phyloP scores from a whole-genome alignment of 106 monocot species.

The Phalaenopsis aphrodite region DNA sequence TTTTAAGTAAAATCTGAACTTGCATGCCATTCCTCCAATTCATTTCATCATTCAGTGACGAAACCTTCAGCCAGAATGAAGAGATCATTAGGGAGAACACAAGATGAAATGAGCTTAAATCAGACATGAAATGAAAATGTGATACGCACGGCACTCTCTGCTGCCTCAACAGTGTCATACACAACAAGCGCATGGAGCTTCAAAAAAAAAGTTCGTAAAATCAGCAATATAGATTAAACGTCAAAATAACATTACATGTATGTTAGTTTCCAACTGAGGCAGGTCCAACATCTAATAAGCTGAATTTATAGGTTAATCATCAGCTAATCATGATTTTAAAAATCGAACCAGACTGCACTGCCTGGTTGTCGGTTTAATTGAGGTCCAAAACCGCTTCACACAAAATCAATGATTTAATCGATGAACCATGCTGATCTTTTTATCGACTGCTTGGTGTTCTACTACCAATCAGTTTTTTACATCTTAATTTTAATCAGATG shows the following conservation, averaged over 20 bases:
- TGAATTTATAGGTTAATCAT: too few species aligned
- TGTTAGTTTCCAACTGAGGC: too few species aligned
- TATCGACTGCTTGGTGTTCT: too few species aligned
- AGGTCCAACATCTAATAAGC: too few species aligned
- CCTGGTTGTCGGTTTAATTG: too few species aligned
- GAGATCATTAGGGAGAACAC: not conserved
- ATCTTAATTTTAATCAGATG: too few species aligned
- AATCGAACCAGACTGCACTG: too few species aligned
- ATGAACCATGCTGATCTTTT: too few species aligned
- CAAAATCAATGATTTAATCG: too few species aligned
- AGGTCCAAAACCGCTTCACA: too few species aligned
- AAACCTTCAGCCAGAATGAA: conserved; percentile 30
- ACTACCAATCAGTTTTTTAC: too few species aligned
- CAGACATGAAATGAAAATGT: not conserved
- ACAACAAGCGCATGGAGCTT: conserved; percentile 82
- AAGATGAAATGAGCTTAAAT: not conserved
- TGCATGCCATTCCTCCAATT: conserved; percentile 85
- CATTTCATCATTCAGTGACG: conserved; percentile 58
- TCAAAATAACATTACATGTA: not conserved
- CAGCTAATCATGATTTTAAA: too few species aligned
- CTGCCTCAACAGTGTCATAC: conserved; percentile 60
- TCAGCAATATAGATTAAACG: not conserved
- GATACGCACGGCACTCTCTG: conserved; percentile 66
- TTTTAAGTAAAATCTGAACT: conserved; percentile 48
- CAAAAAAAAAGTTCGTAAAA: conserved; percentile 3